Percentiles rank a stretch among this genome's conserved stretches.
These are phyloP conservation scores for Hsuehochloa calcarea DNA, from an alignment of 176 grass and related monocot species.

Conservation along the genomic window DNA sequence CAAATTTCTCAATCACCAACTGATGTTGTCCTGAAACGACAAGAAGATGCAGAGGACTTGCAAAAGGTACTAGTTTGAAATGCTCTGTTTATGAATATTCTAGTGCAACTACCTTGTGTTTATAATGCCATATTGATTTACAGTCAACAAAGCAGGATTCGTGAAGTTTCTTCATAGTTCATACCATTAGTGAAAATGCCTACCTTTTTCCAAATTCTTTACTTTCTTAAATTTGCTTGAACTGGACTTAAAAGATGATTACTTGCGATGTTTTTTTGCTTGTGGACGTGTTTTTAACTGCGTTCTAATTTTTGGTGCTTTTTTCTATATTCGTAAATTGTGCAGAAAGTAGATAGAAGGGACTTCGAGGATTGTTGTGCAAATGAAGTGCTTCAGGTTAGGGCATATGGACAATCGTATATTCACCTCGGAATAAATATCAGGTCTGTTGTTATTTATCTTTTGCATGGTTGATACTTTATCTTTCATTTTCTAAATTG, in stretches of 20 bases:
- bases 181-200: constrained; percentile 19
- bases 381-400: constrained; percentile 86
- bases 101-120: constrained; percentile 1
- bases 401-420: constrained; percentile 80
- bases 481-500: constrained; percentile 13
- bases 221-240: constrained; percentile 21
- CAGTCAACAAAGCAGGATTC: constrained; percentile 13
- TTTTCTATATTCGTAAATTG: constrained; percentile 32
- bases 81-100: constrained; percentile 21
- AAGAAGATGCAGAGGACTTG: constrained; percentile 33
- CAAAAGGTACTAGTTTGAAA: constrained; percentile 51
- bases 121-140: background rate
- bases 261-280: constrained; percentile 13
- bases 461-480: constrained; percentile 23
- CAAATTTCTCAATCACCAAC: constrained; percentile 59
- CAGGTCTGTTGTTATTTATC: constrained; percentile 56
- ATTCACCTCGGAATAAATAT: constrained; percentile 92
- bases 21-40: constrained; percentile 70
- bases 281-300: background rate
- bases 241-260: constrained; percentile 13
- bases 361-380: constrained; percentile 62
- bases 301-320: constrained; percentile 7
- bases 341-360: constrained; percentile 55
- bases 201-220: constrained; percentile 18
- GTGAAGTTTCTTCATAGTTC: constrained; percentile 1